phyloP scores from a whole-genome alignment of 352 stramenopile genomes.

The Phytophthora vignae region DNA sequence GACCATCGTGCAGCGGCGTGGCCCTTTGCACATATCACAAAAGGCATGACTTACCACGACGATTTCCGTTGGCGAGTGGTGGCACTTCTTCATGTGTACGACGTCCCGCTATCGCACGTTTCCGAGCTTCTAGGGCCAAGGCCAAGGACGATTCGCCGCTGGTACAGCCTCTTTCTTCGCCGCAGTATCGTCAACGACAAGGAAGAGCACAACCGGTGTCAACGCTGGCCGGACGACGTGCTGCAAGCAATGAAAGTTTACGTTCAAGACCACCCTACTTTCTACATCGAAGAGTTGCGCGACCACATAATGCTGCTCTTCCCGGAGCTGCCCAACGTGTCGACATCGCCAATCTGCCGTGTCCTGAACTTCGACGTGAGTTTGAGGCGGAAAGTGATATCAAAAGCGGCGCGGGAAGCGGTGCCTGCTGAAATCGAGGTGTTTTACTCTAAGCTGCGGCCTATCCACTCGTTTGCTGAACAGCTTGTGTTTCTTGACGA shows the following conservation, averaged over 20 bases:
- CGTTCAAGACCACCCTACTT: slow-evolving; percentile 19
- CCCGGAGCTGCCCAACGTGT: slow-evolving; percentile 13
- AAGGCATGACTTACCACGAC: slow-evolving; percentile 11
- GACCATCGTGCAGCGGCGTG: not conserved
- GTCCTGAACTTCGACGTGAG: slow-evolving; percentile 28
- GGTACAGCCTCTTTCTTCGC: slow-evolving; percentile 12
- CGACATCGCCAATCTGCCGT: slow-evolving; percentile 23
- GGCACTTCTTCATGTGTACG: slow-evolving; percentile 17
- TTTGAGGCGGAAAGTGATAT: slow-evolving; percentile 24
- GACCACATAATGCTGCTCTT: slow-evolving; percentile 7
- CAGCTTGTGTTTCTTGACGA: slow-evolving; percentile 30
- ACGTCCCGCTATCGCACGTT: slow-evolving; percentile 9
- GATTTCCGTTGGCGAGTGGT: slow-evolving; percentile 19
- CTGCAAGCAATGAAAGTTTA: slow-evolving; percentile 6
- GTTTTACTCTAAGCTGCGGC: slow-evolving; percentile 11
- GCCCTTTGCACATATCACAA: not conserved
- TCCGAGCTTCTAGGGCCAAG: slow-evolving; percentile 13
- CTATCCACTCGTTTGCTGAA: slow-evolving; percentile 18
- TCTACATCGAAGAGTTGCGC: slow-evolving; percentile 28
- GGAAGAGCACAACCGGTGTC: not conserved
- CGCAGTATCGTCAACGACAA: slow-evolving; percentile 17
- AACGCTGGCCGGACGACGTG: slow-evolving; percentile 8
- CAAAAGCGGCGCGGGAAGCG: slow-evolving; percentile 20
- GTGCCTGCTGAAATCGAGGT: slow-evolving; percentile 21
- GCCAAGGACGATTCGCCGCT: slow-evolving; percentile 15